phyloP scores from a whole-genome alignment of 2,329 filamentous ascomycete genomes.

The Aspergillus fumigatus region DNA sequence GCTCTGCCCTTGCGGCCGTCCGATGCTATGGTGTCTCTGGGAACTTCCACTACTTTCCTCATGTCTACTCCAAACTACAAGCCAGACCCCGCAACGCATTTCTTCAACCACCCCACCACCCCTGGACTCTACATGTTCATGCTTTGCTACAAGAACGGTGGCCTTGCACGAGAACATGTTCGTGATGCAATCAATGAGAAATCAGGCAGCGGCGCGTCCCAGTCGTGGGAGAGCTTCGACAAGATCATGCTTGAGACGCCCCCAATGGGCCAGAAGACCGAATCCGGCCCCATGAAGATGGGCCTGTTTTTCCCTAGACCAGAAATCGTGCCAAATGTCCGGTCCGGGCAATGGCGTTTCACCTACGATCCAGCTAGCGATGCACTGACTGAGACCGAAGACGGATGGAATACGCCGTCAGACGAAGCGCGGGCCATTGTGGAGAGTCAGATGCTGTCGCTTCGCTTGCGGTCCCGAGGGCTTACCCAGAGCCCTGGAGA shows the following conservation, averaged over 20 bases:
- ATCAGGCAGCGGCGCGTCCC: conserved; percentile 40
- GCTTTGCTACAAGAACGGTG: conserved; percentile 99
- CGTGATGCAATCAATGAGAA: conserved; percentile 68
- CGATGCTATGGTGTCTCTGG: conserved; percentile 90
- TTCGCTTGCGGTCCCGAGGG: conserved; percentile 76
- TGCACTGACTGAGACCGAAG: conserved; percentile 49
- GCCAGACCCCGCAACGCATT: conserved; percentile 87
- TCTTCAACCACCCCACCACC: conserved; percentile 96
- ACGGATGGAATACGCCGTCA: conserved; percentile 52
- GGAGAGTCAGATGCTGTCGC: conserved; percentile 90
- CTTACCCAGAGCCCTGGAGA: conserved; percentile 60
- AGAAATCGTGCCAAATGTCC: conserved; percentile 91
- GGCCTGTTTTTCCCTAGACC: conserved; percentile 94
- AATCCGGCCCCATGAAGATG: conserved; percentile 64
- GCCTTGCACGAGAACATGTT: conserved; percentile 83
- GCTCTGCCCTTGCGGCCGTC: conserved; percentile 79
- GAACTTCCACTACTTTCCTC: conserved; percentile 93
- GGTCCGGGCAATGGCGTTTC: conserved; percentile 82
- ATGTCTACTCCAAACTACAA: conserved; percentile 94
- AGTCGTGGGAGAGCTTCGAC: conserved; percentile 80
- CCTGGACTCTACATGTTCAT: conserved; percentile 97
- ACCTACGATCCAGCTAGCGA: conserved; percentile 51
- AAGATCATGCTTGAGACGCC: conserved; percentile 62
- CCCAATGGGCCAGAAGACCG: conserved; percentile 59
- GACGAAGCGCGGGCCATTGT: conserved; percentile 83